phyloP scores from a whole-genome alignment of 805 yeast genomes.

The Metschnikowia kofuensis region DNA sequence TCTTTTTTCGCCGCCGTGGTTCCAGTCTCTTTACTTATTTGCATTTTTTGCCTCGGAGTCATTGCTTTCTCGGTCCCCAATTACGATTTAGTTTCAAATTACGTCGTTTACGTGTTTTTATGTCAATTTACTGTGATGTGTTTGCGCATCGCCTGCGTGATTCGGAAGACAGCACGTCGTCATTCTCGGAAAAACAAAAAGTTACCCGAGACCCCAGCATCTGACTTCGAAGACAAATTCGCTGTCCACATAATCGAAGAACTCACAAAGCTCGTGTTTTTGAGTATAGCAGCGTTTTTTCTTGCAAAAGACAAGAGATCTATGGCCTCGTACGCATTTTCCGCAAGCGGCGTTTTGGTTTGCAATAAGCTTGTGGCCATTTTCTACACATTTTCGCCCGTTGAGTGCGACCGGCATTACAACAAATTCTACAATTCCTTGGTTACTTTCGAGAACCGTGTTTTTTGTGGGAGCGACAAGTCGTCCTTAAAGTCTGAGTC shows the following conservation, averaged over 20 bases:
- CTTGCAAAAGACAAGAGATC: not conserved
- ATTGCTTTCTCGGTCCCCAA: not conserved
- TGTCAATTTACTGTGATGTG: slow-evolving; percentile 6
- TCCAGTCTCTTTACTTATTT: slow-evolving; percentile 1
- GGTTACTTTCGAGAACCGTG: slow-evolving; percentile 1
- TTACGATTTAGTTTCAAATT: not conserved
- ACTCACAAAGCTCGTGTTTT: not conserved
- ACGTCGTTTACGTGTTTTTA: slow-evolving; percentile 3
- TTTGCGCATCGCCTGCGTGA: slow-evolving; percentile 5
- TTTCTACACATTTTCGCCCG: slow-evolving; percentile 13
- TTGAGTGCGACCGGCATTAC: slow-evolving; percentile 7
- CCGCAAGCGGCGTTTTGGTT: slow-evolving; percentile 9
- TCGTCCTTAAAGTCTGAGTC: not conserved
- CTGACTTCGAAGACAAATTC: slow-evolving; percentile 7
- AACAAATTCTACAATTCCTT: slow-evolving; percentile 7
- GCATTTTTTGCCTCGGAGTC: not conserved
- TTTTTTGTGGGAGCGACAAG: not conserved
- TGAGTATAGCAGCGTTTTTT: slow-evolving; percentile 1
- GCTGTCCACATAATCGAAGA: slow-evolving; percentile 12
- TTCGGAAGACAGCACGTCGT: slow-evolving; percentile 5
- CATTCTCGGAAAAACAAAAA: not conserved
- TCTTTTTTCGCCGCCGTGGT: slow-evolving; percentile 3
- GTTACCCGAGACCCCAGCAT: slow-evolving; percentile 12
- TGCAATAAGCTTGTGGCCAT: slow-evolving; percentile 9
- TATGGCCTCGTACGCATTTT: slow-evolving; percentile 4